A percentile compares a stretch with the other conserved stretches of the same genome.
phyloP scores from a whole-genome alignment of 768 basidiomycete species.

The Psilocybe tampanensis region DNA sequence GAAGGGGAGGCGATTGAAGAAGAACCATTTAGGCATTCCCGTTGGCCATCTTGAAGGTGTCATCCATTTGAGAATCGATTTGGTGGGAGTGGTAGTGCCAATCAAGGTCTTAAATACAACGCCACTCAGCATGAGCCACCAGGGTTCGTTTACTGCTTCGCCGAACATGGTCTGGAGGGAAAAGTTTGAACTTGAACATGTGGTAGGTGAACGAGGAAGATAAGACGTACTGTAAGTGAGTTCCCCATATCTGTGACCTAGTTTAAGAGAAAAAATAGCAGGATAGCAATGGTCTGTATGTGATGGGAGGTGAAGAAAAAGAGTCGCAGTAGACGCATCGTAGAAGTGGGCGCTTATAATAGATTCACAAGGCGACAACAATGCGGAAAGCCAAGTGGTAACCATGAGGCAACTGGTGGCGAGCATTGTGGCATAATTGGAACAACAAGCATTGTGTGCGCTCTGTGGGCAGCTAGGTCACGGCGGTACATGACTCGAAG shows the following conservation, averaged over 20 bases:
- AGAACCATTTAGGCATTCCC: no score
- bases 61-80: not conserved
- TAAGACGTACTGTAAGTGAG: not conserved
- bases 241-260: slow-evolving; percentile 2
- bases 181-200: no score
- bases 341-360: not conserved
- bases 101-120: not conserved
- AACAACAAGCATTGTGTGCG: no score
- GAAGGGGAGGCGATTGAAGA: no score
- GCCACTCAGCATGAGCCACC: not conserved
- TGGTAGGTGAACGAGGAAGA: no score
- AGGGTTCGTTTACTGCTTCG: not conserved
- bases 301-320: not conserved
- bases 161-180: not conserved
- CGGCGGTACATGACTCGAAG: no score
- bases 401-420: not conserved
- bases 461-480: no score
- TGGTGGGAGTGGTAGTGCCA: not conserved
- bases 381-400: not conserved
- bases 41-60: no score
- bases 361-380: not conserved
- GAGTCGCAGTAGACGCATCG: not conserved
- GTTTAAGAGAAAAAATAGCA: not conserved
- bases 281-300: not conserved
- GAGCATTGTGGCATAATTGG: not conserved